phyloP scores from a whole-genome alignment of 2,329 filamentous ascomycete genomes.

The Fulvia fulva region DNA sequence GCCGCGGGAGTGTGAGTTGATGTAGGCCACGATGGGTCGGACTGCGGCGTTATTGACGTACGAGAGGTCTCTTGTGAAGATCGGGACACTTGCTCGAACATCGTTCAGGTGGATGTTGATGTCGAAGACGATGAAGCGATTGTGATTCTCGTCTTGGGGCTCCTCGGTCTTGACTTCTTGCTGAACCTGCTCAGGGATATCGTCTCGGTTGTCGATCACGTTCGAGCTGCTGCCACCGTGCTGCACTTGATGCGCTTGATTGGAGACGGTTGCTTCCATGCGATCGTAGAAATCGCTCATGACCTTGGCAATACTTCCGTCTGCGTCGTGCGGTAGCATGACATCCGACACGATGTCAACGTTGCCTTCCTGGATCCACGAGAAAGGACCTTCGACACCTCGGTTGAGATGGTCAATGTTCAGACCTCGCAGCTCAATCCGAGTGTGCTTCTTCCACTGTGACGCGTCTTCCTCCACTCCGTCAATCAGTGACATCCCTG shows the following conservation, averaged over 20 bases:
- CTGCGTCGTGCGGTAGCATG: slow-evolving; percentile 83
- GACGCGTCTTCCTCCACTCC: slow-evolving; percentile 59
- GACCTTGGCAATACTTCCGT: slow-evolving; percentile 87
- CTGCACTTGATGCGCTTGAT: slow-evolving; percentile 12
- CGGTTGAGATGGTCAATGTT: slow-evolving; percentile 95
- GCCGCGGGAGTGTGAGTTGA: slow-evolving; percentile 67
- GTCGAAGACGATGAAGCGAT: slow-evolving; percentile 86
- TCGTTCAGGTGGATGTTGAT: slow-evolving; percentile 93
- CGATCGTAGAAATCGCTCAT: slow-evolving; percentile 97
- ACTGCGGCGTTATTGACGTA: slow-evolving; percentile 96
- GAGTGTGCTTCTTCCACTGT: slow-evolving; percentile 92
- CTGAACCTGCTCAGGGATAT: slow-evolving; percentile 1
- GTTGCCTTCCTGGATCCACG: slow-evolving; percentile 96
- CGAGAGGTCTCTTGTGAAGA: slow-evolving; percentile 86
- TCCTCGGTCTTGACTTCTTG: not conserved
- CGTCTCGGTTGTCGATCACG: slow-evolving; percentile 24
- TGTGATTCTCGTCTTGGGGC: slow-evolving; percentile 50
- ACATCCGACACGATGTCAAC: slow-evolving; percentile 96
- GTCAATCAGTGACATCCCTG: slow-evolving; percentile 58
- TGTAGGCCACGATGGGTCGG: slow-evolving; percentile 94
- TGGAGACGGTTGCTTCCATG: slow-evolving; percentile 82
- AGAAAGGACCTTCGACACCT: slow-evolving; percentile 88
- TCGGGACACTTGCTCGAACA: slow-evolving; percentile 83
- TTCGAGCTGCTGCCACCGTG: slow-evolving; percentile 1
- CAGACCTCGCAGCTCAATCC: slow-evolving; percentile 85